Percentiles rank a stretch among this genome's conserved stretches.
Conservation (phyloP, 2,329 filamentous ascomycete genomes). For the Phialophora tarda region DNA sequence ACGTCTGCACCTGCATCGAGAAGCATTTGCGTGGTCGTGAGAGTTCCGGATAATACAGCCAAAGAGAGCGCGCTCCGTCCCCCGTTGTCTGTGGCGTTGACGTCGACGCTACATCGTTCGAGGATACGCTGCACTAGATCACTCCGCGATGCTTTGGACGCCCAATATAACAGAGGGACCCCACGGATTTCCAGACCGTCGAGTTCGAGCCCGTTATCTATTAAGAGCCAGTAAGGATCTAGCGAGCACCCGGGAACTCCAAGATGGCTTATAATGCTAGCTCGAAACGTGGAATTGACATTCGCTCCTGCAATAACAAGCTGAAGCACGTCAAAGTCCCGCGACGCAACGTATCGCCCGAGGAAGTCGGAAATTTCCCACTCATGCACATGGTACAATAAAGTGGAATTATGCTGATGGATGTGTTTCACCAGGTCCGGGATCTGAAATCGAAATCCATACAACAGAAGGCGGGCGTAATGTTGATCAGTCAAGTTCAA, state of each 20-base stretch:
- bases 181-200: background rate
- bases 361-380: background rate
- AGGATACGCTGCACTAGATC: background rate
- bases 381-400: background rate
- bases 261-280: background rate
- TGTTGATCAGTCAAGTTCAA: background rate
- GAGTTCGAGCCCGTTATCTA: background rate
- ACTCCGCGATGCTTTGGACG: background rate
- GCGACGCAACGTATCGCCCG: background rate
- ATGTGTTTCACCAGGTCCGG: background rate
- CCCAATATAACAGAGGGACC: background rate
- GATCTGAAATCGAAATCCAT: background rate
- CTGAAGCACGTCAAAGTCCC: background rate
- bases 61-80: background rate
- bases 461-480: background rate
- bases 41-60: background rate
- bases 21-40: background rate
- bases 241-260: background rate
- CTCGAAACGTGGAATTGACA: background rate
- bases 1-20: background rate
- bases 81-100: background rate
- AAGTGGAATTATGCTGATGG: background rate
- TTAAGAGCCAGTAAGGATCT: background rate
- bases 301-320: background rate
- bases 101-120: background rate